Conservation (phyloP, 352 stramenopile genomes). For the Plasmopara muralis region DNA sequence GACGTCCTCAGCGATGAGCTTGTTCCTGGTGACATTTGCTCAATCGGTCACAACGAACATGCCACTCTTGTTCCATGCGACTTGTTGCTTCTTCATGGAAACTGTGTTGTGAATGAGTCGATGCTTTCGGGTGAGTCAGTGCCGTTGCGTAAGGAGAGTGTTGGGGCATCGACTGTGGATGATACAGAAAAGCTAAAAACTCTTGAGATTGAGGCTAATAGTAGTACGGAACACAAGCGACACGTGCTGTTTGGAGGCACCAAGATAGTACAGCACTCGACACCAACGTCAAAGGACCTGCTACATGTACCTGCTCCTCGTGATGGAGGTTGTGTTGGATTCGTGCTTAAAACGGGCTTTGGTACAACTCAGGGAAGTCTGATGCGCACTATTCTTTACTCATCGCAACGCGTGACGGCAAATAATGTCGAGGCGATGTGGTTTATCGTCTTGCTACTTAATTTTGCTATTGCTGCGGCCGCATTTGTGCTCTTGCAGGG, state of each 20-base stretch:
- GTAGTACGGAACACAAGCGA: constrained; percentile 81
- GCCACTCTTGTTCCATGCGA: constrained; percentile 91
- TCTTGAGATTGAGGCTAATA: constrained; percentile 60
- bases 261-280: constrained; percentile 76
- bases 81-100: constrained; percentile 92
- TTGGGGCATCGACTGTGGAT: constrained; percentile 59
- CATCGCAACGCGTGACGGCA: constrained; percentile 94
- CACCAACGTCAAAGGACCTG: constrained; percentile 28
- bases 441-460: constrained; percentile 94
- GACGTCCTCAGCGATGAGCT: constrained; percentile 77
- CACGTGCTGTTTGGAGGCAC: constrained; percentile 92
- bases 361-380: constrained; percentile 96
- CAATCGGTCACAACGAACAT: constrained; percentile 75
- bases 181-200: constrained; percentile 65
- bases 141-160: constrained; percentile 95
- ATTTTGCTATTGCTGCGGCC: constrained; percentile 93
- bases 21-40: constrained; percentile 92
- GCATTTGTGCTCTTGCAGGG: constrained; percentile 89
- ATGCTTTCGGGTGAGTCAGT: constrained; percentile 99
- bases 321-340: constrained; percentile 88
- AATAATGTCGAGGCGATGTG: constrained; percentile 94
- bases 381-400: constrained; percentile 97
- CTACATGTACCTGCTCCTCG: constrained; percentile 57
- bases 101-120: constrained; percentile 97
- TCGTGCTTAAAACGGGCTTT: constrained; percentile 97